Evolutionary conservation across 148 eudicot species (phyloP).

Genomic region (Fallopia convolvulus): DNA sequence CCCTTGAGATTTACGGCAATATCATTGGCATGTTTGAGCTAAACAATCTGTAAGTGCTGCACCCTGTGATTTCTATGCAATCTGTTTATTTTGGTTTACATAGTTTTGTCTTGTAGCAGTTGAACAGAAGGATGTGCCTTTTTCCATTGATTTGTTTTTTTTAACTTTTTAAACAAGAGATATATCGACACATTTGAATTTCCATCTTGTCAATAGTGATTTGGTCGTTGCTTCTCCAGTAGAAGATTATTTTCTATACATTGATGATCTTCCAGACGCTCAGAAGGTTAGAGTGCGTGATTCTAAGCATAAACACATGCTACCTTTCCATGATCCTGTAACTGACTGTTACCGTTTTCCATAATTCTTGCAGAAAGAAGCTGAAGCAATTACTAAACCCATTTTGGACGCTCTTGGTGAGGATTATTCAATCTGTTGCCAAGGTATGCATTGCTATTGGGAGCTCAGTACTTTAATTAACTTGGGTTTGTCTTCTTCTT

Average conservation of each 20-base stretch:
- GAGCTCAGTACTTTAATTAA: too few relatives aligned
- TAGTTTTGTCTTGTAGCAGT: neutral
- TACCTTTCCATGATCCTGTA: neutral
- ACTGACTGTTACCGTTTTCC: neutral
- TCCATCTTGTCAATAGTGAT: constrained; percentile 58
- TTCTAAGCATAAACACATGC: neutral
- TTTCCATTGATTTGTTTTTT: neutral
- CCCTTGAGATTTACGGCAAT: constrained; percentile 82
- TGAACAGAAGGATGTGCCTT: neutral
- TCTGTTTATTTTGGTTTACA: neutral
- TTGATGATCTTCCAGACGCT: constrained; percentile 64
- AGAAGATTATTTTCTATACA: constrained; percentile 79
- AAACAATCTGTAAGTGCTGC: constrained; percentile 84
- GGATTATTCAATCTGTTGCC: constrained; percentile 70
- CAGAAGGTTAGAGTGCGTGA: constrained; percentile 45
- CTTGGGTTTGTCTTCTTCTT: too few relatives aligned
- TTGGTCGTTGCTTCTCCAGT: constrained; percentile 94
- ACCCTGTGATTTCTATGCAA: neutral
- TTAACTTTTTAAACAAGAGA: neutral
- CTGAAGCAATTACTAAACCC: constrained; percentile 58
- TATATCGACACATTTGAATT: neutral
- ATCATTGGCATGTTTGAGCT: constrained; percentile 97
- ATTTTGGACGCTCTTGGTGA: constrained; percentile 86
- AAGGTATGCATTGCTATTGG: constrained; percentile 38
- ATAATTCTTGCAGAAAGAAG: constrained; percentile 46